These are phyloP conservation scores for Curvularia hawaiiensis DNA, from an alignment of 2,329 filamentous ascomycete genomes.

Conservation along the genomic window DNA sequence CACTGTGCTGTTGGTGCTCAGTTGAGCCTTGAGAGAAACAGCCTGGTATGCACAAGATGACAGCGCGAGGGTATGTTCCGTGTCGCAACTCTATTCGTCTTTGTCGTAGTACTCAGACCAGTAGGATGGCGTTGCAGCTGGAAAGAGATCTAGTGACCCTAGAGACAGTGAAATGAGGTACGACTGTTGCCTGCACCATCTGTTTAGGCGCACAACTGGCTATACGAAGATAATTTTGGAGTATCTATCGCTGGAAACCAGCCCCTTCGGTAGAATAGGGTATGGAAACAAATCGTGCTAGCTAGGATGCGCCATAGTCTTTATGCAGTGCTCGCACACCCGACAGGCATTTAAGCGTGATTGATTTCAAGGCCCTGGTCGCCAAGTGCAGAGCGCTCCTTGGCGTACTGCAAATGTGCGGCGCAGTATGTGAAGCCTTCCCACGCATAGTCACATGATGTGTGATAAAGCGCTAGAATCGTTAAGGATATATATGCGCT, in stretches of 20 bases:
- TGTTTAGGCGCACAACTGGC: neutral
- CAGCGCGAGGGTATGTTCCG: no score
- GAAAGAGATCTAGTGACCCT: no score
- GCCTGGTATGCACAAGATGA: no score
- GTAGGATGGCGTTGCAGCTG: no score
- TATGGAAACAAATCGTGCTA: neutral
- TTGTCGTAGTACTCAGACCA: no score
- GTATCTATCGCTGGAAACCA: neutral
- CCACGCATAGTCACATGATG: neutral
- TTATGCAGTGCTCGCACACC: neutral
- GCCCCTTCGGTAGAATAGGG: neutral
- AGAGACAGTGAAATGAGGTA: no score
- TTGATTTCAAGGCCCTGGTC: neutral
- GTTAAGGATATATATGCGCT: neutral
- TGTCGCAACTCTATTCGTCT: no score
- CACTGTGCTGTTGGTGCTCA: no score
- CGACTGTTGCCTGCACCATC: neutral
- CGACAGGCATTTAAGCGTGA: neutral
- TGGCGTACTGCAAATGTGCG: neutral
- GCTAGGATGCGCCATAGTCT: neutral
- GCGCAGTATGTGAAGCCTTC: neutral
- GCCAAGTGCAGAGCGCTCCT: neutral
- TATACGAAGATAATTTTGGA: no score
- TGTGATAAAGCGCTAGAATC: neutral
- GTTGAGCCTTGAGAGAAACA: no score